Conservation (phyloP, 192 early-diverging fungal genomes). For the Coemansia sp. region DNA sequence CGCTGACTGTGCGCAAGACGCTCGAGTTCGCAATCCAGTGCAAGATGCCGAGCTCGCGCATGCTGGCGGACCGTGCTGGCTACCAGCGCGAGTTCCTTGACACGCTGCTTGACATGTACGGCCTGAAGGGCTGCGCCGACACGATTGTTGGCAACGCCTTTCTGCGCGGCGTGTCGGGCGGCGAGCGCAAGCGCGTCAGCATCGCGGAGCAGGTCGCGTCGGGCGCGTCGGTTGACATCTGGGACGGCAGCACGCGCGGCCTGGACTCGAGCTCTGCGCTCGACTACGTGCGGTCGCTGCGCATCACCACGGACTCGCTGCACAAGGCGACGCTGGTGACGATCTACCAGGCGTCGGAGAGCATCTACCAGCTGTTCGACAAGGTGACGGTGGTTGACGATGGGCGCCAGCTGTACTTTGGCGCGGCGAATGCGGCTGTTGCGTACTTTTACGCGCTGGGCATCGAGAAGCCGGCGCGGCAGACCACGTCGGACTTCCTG, state of each 20-base stretch:
- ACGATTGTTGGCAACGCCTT: constrained; percentile 71
- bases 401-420: constrained; percentile 60
- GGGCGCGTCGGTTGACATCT: constrained; percentile 61
- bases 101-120: constrained; percentile 58
- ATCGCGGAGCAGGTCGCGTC: constrained; percentile 77
- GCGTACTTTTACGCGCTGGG: constrained; percentile 57
- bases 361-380: constrained; percentile 66
- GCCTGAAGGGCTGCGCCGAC: constrained; percentile 52
- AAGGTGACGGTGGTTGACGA: constrained; percentile 55
- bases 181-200: constrained; percentile 76
- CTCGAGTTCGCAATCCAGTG: constrained; percentile 75
- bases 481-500: constrained; percentile 66
- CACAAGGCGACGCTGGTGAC: constrained; percentile 65
- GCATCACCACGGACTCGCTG: constrained; percentile 71
- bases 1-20: constrained; percentile 78
- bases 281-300: constrained; percentile 74
- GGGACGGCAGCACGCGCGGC: constrained; percentile 74
- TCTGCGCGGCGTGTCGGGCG: constrained; percentile 78
- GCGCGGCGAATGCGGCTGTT: constrained; percentile 51
- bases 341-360: constrained; percentile 75
- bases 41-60: constrained; percentile 70
- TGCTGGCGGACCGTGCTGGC: constrained; percentile 65
- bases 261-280: constrained; percentile 81
- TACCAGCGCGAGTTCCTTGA: constrained; percentile 57
- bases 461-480: constrained; percentile 56